phyloP scores from a whole-genome alignment of 495 filamentous ascomycete genomes.

The Saxophila tyrrhenica region DNA sequence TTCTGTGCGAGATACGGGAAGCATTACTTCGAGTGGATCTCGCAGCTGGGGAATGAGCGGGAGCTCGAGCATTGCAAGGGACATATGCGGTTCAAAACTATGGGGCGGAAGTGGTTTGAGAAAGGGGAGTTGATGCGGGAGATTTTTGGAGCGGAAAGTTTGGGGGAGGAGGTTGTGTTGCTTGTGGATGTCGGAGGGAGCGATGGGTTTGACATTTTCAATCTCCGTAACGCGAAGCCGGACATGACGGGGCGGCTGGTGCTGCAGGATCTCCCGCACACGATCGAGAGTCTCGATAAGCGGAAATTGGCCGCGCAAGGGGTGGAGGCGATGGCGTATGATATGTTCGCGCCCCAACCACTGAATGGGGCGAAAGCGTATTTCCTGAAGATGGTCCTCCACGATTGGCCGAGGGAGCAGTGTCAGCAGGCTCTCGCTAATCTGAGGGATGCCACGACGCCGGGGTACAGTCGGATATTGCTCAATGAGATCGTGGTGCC shows the following conservation, averaged over 20 bases:
- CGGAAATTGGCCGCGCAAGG: not conserved
- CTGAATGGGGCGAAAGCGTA: conserved; percentile 32
- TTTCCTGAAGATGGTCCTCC: conserved; percentile 22
- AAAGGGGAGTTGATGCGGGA: not conserved
- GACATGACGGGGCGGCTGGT: conserved; percentile 34
- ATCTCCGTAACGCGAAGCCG: conserved; percentile 35
- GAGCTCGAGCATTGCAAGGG: conserved; percentile 2
- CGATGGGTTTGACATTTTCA: conserved; percentile 39
- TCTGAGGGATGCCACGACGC: conserved; percentile 31
- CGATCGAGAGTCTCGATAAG: conserved; percentile 24
- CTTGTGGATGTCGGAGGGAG: conserved; percentile 47
- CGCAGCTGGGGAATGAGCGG: not conserved
- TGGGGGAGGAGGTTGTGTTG: conserved; percentile 24
- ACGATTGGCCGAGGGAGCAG: conserved; percentile 16
- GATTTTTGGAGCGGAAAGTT: conserved; percentile 15
- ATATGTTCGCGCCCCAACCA: conserved; percentile 45
- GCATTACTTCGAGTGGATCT: conserved; percentile 8
- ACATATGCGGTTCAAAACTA: conserved; percentile 9
- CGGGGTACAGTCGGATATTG: conserved; percentile 39
- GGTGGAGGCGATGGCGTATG: conserved; percentile 30
- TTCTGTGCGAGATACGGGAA: not conserved
- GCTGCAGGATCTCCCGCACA: conserved; percentile 37
- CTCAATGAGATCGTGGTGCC: conserved; percentile 45
- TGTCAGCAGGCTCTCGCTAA: conserved; percentile 7
- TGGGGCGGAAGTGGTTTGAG: conserved; percentile 6